Evolutionary conservation across 1,139 yeast genomes (phyloP).

Genomic region (Protomyces gravidus): DNA sequence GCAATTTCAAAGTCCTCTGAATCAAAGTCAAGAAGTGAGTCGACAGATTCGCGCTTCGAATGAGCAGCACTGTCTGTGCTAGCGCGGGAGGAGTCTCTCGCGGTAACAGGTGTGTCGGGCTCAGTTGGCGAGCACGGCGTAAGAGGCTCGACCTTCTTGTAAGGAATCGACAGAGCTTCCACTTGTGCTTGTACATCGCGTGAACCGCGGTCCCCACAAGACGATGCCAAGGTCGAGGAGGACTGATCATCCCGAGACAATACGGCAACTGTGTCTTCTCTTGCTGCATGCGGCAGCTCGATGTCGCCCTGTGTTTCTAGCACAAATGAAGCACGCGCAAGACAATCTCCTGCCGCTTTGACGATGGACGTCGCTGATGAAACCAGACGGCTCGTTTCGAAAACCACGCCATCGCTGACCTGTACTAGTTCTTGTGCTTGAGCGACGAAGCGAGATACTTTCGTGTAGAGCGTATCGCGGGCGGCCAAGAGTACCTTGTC

Average conservation of each 20-base stretch:
- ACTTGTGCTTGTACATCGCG: conserved; percentile 21
- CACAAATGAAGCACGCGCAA: conserved; percentile 48
- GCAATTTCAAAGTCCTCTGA: conserved; percentile 42
- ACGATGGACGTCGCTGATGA: conserved; percentile 40
- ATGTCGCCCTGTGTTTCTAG: conserved; percentile 67
- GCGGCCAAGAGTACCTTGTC: conserved; percentile 40
- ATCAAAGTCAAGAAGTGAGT: not conserved
- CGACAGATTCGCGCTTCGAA: not conserved
- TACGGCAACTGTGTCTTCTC: conserved; percentile 56
- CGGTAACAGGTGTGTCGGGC: not conserved
- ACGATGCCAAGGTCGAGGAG: conserved; percentile 8
- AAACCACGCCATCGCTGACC: conserved; percentile 27
- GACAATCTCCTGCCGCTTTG: conserved; percentile 42
- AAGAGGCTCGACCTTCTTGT: conserved; percentile 13
- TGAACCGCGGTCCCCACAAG: conserved; percentile 3
- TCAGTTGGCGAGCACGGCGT: not conserved
- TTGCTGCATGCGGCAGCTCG: conserved; percentile 44
- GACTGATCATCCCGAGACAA: conserved; percentile 47
- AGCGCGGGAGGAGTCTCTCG: not conserved
- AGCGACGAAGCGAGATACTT: conserved; percentile 36
- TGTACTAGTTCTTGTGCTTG: conserved; percentile 40
- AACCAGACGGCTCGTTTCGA: conserved; percentile 27
- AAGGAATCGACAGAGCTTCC: conserved; percentile 10
- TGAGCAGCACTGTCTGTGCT: not conserved
- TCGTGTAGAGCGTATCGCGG: conserved; percentile 42